Base-by-base conservation (phyloP, 257 asterid genomes). In the Primulina eburnea region DNA sequence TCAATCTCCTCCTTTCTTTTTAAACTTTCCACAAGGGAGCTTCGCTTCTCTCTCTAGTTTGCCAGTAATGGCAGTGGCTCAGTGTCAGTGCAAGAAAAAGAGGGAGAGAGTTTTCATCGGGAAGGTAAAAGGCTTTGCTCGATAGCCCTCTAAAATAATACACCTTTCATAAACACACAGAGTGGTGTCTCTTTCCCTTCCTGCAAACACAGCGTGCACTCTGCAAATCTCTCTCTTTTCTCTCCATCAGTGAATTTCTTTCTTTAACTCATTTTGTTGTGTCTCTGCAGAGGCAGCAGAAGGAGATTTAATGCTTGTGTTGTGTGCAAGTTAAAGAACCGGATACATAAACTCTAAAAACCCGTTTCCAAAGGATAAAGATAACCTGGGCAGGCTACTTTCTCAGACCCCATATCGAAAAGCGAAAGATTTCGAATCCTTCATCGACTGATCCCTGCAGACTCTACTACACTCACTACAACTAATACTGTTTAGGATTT, bases 51-150 rank as follows among this genome's bases (percentile, higher is more conserved):
- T 78, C 79, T 73, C 62, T 71, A 73, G 71, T 73, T 84, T 79
- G 86, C 71, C 96, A 86, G 95, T 75, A 77, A 81, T 85, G 87
- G 82, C 93, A 89, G 95, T 79, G 86, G 60, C 65, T 77, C 85
- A 86, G 96, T 85, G 86, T 85, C 88, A 83, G 88, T 83, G 89
- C 78, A 81, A 80, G 83, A 85, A 87, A 50, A 86, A 86, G 81
- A 74, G 78, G 75, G 86, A 40, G 78, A 76, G 89, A 77, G 88
- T 83, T 87, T 86, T 89, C 96, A 84, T 92, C 76, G 97, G 96
- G 95, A 92, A 92, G 95, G 94, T 86, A 89, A 87, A 84, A 50
- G 8, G 73, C 68, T 78, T 82, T 72, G 76, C 81, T 40, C 66
- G 30, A 50, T 66, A 43, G 63, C 61, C 32, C 62, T 56, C 47